Conservation (phyloP, 805 yeast species). For the Candida schatavii region DNA sequence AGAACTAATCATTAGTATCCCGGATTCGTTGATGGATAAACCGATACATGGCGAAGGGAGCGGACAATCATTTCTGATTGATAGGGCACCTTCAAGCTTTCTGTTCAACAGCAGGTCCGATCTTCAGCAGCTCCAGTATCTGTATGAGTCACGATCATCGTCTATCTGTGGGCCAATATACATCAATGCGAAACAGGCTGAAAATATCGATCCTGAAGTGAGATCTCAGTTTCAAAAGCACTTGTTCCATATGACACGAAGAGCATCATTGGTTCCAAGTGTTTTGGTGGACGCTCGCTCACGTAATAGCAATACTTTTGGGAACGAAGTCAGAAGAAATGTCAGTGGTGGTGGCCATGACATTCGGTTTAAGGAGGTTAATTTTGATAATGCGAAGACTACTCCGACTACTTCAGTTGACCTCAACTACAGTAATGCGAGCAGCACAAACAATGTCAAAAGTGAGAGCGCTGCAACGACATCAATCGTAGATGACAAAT, state of each 20-base stretch:
- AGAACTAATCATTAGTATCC: slow-evolving; percentile 6
- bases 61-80: slow-evolving; percentile 4
- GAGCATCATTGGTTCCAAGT: slow-evolving; percentile 3
- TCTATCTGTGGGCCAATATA: slow-evolving; percentile 22
- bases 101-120: slow-evolving; percentile 2
- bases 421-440: neutral
- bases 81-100: neutral
- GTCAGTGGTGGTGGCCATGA: neutral
- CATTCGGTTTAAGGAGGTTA: slow-evolving; percentile 4
- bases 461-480: neutral
- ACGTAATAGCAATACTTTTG: neutral
- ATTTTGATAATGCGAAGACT: neutral
- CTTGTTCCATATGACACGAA: slow-evolving; percentile 3
- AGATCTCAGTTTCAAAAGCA: slow-evolving; percentile 2
- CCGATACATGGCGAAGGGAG: neutral
- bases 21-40: slow-evolving; percentile 5
- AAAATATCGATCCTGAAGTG: neutral
- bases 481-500: neutral
- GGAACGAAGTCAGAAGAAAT: neutral
- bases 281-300: neutral
- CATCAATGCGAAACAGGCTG: slow-evolving; percentile 11
- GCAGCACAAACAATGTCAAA: neutral
- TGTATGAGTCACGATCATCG: slow-evolving; percentile 15
- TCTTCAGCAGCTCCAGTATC: slow-evolving; percentile 11
- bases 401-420: neutral